Evolutionary conservation across 108 stramenopile species (phyloP).

Genomic region (Mayamaea pseudoterrestris): DNA sequence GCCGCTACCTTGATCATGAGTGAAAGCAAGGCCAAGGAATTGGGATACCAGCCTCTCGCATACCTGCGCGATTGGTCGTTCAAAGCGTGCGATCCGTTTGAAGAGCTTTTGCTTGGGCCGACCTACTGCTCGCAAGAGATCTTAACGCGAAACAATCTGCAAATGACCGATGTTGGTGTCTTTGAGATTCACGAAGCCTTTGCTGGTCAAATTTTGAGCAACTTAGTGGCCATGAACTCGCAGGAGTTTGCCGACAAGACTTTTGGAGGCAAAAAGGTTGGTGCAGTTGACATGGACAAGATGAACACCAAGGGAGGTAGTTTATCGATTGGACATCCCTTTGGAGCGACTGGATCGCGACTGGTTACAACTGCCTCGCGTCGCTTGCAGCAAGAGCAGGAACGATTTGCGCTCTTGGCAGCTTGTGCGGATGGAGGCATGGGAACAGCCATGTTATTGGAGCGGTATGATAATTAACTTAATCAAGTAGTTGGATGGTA

Average conservation of each 20-base stretch:
- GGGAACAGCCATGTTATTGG: conserved; percentile 86
- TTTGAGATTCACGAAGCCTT: conserved; percentile 99
- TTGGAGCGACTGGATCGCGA: conserved; percentile 91
- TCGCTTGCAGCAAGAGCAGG: conserved; percentile 85
- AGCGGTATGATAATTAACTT: conserved; percentile 56
- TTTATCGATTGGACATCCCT: conserved; percentile 96
- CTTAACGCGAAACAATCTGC: conserved; percentile 64
- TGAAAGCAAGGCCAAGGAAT: conserved; percentile 87
- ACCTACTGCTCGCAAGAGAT: conserved; percentile 84
- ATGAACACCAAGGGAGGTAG: conserved; percentile 96
- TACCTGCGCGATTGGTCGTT: conserved; percentile 91
- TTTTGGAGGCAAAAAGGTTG: conserved; percentile 81
- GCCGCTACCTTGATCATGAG: conserved; percentile 88
- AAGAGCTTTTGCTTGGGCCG: conserved; percentile 90
- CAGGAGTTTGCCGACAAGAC: conserved; percentile 84
- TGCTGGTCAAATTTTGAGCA: conserved; percentile 96
- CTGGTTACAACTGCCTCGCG: conserved; percentile 94
- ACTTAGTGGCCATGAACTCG: conserved; percentile 89
- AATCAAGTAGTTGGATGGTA: too few relatives aligned
- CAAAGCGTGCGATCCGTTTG: conserved; percentile 95
- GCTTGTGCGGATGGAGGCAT: conserved; percentile 98
- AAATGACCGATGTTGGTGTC: conserved; percentile 80
- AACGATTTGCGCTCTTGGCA: conserved; percentile 90
- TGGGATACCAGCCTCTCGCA: conserved; percentile 91
- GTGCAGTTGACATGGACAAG: conserved; percentile 82